These are phyloP conservation scores for Seiridium cupressi DNA, from an alignment of 2,329 filamentous ascomycete genomes.

Conservation along the genomic window DNA sequence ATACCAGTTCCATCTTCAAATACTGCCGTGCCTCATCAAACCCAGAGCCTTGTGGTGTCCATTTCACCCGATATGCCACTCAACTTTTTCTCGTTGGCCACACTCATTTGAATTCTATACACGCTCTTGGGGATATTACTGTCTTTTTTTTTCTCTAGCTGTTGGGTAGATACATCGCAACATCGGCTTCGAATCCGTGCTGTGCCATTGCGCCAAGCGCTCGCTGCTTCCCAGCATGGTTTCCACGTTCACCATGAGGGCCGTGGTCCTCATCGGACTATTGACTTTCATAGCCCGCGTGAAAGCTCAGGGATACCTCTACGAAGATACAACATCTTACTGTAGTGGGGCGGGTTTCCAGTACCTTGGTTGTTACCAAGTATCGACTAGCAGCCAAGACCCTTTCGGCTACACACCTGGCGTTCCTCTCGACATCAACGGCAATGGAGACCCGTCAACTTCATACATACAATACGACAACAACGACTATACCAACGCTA, in stretches of 20 bases:
- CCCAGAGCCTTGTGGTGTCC: not conserved
- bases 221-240: conserved; percentile 17
- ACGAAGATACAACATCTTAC: conserved; percentile 11
- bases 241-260: conserved; percentile 12
- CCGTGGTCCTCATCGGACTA: conserved; percentile 16
- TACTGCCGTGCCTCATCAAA: not conserved
- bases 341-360: conserved; percentile 8
- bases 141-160: too few species aligned
- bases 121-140: too few species aligned
- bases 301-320: conserved; percentile 16
- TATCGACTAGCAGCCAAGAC: conserved; percentile 10
- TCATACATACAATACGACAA: conserved; percentile 19
- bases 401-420: conserved; percentile 12
- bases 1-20: not conserved
- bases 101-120: conserved; percentile 6
- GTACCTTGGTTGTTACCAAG: conserved; percentile 16
- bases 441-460: conserved; percentile 10
- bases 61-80: not conserved
- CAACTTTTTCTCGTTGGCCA: too few species aligned
- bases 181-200: too few species aligned
- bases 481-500: conserved; percentile 21
- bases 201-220: not conserved
- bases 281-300: conserved; percentile 15
- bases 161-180: too few species aligned
- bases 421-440: conserved; percentile 3